Evolutionary conservation across 495 filamentous ascomycete species (phyloP).

Genomic region (Tuber borchii): DNA sequence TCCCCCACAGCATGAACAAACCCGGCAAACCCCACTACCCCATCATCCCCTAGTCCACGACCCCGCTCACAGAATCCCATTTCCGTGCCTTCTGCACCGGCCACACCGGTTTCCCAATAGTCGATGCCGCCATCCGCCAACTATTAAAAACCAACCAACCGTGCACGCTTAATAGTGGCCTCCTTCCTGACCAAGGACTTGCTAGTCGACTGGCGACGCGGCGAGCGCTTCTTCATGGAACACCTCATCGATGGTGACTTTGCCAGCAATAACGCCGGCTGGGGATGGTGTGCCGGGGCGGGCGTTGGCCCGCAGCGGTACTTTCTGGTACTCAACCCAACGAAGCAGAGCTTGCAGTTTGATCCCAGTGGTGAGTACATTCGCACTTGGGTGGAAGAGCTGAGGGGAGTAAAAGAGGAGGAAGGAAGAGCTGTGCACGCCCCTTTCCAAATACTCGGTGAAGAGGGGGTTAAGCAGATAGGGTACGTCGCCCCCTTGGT

Average conservation of each 20-base stretch:
- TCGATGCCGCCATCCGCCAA: constrained; percentile 91
- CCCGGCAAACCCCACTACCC: constrained; percentile 85
- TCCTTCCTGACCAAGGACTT: constrained; percentile 85
- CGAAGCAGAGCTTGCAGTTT: constrained; percentile 79
- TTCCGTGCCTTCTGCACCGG: constrained; percentile 74
- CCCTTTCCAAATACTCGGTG: constrained; percentile 64
- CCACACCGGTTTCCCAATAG: constrained; percentile 74
- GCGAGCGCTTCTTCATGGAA: constrained; percentile 84
- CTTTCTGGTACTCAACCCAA: constrained; percentile 85
- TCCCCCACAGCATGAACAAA: constrained; percentile 70
- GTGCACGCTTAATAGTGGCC: constrained; percentile 78
- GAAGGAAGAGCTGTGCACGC: constrained; percentile 64
- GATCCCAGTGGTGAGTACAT: constrained; percentile 65
- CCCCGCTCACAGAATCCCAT: constrained; percentile 26
- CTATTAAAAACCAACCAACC: constrained; percentile 67
- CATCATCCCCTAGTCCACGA: constrained; percentile 62
- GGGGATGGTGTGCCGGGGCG: constrained; percentile 74
- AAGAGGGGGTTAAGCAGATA: constrained; percentile 52
- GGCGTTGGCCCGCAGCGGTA: constrained; percentile 91
- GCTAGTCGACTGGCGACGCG: constrained; percentile 82
- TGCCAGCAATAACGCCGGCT: constrained; percentile 84
- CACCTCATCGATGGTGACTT: constrained; percentile 88
- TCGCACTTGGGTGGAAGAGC: constrained; percentile 63
- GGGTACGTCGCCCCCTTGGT: constrained; percentile 73
- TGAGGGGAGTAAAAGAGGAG: constrained; percentile 49